Evolutionary conservation across 2,329 filamentous ascomycete species (phyloP), one percentile per base, ranked within the genome.

Genomic region (Pestalotiopsis sp.): DNA sequence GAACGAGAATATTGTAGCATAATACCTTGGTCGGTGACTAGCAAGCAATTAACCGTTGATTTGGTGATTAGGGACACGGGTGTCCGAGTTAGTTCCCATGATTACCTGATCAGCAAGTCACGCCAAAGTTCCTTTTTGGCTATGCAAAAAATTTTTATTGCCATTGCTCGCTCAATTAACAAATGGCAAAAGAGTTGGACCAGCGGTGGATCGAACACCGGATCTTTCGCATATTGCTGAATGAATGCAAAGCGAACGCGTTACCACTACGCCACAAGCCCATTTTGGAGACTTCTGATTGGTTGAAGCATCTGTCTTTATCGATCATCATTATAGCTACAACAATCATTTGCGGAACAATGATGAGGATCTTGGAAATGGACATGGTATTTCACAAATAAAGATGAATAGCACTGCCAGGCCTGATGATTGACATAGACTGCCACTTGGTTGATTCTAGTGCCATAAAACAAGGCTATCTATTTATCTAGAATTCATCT

Each of bases 181-280:
- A 48, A 48, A 6, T 48, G 40, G 14, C 7, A 26, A 60, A 48
- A 48, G 24, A 24, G 5, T 52, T 62, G 60, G 60, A 63, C n/a
- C 7, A 44, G 17, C 60, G 24, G 60, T 17, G 9, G 60, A 63
- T 63, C 60, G 60, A 63, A 63, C 9, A 17, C 60, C 17, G 60
- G 38, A 63, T 11, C 14, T 63, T 48, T 26, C 60, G 60, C 60
- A 63, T 14, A 4, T 63, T 52, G 9, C 6, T 10, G 3, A n/a
- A 3, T 24, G n/a, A 17, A 52, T 63, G 60, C 60, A 63, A 63
- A 63, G 60, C 60, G 60, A 26, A 48, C 38, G 22, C 60, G 13
- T 14, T 62, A 40, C 60, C 60, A 62, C 60, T 62, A 14, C 13
- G 60, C 24, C 24, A 63, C 17, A 48, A 11, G n/a, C 60, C 60